Percentiles rank a stretch among this genome's conserved stretches.
Conservation (phyloP, 352 stramenopile species). For the Aphanomyces stellatus region DNA sequence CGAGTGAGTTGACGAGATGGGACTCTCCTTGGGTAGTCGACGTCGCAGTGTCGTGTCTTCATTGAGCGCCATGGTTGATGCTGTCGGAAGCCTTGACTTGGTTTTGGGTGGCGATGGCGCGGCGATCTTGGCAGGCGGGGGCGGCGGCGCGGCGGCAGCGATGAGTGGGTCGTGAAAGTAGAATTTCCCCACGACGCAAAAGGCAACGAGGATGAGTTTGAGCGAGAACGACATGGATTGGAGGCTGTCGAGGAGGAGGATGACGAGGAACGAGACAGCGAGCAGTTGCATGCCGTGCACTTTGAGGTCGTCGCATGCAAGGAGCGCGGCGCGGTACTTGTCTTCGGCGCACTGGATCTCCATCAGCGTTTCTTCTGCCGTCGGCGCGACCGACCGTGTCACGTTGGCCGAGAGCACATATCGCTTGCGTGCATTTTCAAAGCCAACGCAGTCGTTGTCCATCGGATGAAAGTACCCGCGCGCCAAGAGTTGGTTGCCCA, state of each 20-base stretch:
- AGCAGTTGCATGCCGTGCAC: slow-evolving; percentile 18
- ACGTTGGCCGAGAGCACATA: slow-evolving; percentile 14
- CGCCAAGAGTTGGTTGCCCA: slow-evolving; percentile 16
- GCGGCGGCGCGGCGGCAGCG: neutral
- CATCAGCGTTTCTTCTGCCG: slow-evolving; percentile 19
- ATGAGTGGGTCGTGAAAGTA: slow-evolving; percentile 17
- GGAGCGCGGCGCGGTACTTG: slow-evolving; percentile 9
- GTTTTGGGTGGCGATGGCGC: neutral
- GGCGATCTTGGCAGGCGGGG: neutral
- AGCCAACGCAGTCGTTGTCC: slow-evolving; percentile 10
- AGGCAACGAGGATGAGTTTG: slow-evolving; percentile 9
- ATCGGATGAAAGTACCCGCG: slow-evolving; percentile 19
- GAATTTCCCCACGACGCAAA: slow-evolving; percentile 10
- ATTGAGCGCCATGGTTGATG: neutral
- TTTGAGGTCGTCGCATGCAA: neutral
- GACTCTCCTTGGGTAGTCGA: neutral
- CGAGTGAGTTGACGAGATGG: too few species aligned
- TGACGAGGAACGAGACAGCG: neutral
- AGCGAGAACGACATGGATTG: slow-evolving; percentile 13
- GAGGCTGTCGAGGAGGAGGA: slow-evolving; percentile 18
- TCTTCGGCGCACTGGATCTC: slow-evolving; percentile 15
- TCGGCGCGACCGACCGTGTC: slow-evolving; percentile 13
- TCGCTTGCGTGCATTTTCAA: slow-evolving; percentile 15
- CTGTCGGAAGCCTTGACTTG: neutral
- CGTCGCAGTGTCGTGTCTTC: neutral